These are phyloP conservation scores for Cymbidium sinense DNA, from an alignment of 106 monocot species.

Conservation along the genomic window DNA sequence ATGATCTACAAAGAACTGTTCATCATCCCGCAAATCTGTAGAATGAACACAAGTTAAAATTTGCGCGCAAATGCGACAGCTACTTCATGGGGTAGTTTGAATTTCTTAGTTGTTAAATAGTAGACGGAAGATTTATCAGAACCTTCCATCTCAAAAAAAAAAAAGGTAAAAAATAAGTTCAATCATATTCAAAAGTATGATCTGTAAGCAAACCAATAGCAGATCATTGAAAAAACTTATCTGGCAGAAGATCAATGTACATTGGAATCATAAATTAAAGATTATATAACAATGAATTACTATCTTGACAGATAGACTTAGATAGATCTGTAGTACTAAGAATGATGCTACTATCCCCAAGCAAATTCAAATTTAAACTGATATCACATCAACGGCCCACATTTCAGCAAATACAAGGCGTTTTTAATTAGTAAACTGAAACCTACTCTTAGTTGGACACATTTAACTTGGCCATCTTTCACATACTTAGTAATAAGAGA, in stretches of 20 bases:
- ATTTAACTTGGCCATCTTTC: too few species aligned
- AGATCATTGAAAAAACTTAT: not conserved
- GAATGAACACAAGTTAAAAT: not conserved
- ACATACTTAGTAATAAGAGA: too few species aligned
- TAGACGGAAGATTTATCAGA: too few species aligned
- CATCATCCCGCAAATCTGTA: conserved; percentile 80
- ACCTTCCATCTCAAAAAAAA: too few species aligned
- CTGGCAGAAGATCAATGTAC: not conserved
- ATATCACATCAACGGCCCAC: not conserved
- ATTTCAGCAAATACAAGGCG: not conserved
- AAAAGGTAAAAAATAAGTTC: too few species aligned
- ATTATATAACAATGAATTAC: not conserved
- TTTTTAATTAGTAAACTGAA: too few species aligned
- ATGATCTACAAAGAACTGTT: conserved; percentile 79
- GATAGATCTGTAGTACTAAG: not conserved
- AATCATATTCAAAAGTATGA: too few species aligned
- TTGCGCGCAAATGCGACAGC: not conserved
- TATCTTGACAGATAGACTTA: not conserved
- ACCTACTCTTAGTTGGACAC: too few species aligned
- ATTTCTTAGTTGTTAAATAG: not conserved
- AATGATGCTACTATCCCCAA: not conserved
- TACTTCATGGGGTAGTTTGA: not conserved
- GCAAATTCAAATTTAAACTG: not conserved
- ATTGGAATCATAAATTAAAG: too few species aligned
- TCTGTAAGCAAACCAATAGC: not conserved